Conservation (phyloP, 2,329 filamentous ascomycete genomes). For the Fusarium sp. region DNA sequence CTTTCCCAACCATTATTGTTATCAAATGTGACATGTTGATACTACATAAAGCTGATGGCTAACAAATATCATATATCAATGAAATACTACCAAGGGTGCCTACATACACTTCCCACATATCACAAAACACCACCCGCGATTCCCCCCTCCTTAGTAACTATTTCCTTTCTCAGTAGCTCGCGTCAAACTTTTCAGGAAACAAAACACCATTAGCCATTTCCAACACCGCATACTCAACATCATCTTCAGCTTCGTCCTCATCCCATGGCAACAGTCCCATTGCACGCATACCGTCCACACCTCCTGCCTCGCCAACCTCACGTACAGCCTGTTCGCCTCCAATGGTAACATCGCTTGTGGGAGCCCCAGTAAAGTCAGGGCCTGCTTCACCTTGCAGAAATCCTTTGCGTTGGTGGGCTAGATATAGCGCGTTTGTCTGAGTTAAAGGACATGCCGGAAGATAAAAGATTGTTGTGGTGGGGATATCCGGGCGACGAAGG, state of each 20-base stretch:
- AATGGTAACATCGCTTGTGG: constrained; percentile 52
- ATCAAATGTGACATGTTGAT: neutral
- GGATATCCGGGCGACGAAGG: constrained; percentile 39
- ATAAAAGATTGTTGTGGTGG: constrained; percentile 53
- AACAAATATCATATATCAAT: neutral
- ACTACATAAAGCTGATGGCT: neutral
- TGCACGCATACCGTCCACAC: constrained; percentile 55
- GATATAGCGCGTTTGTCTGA: constrained; percentile 58
- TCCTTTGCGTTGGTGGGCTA: constrained; percentile 57
- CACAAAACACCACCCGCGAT: too few species aligned
- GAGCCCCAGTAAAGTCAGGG: constrained; percentile 55
- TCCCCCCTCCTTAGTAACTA: too few species aligned
- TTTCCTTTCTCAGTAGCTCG: constrained; percentile 29
- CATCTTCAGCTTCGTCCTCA: constrained; percentile 51
- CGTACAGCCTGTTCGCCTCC: constrained; percentile 54
- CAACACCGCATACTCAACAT: constrained; percentile 53
- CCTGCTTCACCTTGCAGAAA: constrained; percentile 58
- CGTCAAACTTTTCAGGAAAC: constrained; percentile 56
- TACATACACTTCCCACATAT: too few species aligned
- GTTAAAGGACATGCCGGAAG: constrained; percentile 58
- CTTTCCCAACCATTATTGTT: neutral
- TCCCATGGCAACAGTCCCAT: constrained; percentile 59
- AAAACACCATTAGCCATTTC: constrained; percentile 57
- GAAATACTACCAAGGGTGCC: too few species aligned
- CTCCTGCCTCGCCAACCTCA: constrained; percentile 56